Base-by-base conservation (phyloP, 208 protist genomes). In the Leishmania lainsoni region DNA sequence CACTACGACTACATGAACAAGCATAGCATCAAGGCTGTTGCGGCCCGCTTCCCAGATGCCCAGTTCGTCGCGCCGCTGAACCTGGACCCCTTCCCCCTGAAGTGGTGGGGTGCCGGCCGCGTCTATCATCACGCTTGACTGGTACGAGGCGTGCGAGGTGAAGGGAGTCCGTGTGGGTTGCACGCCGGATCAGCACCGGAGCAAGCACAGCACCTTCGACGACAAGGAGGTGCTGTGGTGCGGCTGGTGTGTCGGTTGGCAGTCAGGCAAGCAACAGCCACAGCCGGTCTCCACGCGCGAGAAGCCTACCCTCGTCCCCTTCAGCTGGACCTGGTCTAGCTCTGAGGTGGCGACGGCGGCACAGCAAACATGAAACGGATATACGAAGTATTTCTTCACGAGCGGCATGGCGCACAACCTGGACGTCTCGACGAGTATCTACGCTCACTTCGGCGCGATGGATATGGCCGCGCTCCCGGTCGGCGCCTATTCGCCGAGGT, bases 1-100 rank as follows among this genome's bases (percentile, higher is more conserved):
- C 95, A 98, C 86, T 97, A 95, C 83, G 95, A 98, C 76, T 94
- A 98, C 85, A 86, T 98, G 49, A 90, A 96, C 80, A 65, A 86
- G 83, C 9, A 73, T 0, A 86, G 84, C 20, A 51, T 96, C 2
- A 65, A 65, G 32, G 63, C 80, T 22, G 29, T 98, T 8, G 73
- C 76, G 32, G 58, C 83, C 42, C 84, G 80, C 39, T 89, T 87
- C 80, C 89, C 88, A 20, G 76, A 87, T 29, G 80, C 79, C 56
- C 68, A 56, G 3, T 95, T 92, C 59, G 88, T 92, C 4, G 86
- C 95, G 54, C 95, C 95, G 29, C 82, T 91, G 22, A 83, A 84
- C 32, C 85, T 95, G 66, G 86, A 92, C 26, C 42, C 49, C 69
- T 87, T 88, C 45, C 79, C 96, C 56, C 20, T 54, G 20, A 48